Percentiles rank a stretch among this genome's conserved stretches.
phyloP scores from a whole-genome alignment of 2,329 filamentous ascomycete species.

The Cyclaneusma minus region DNA sequence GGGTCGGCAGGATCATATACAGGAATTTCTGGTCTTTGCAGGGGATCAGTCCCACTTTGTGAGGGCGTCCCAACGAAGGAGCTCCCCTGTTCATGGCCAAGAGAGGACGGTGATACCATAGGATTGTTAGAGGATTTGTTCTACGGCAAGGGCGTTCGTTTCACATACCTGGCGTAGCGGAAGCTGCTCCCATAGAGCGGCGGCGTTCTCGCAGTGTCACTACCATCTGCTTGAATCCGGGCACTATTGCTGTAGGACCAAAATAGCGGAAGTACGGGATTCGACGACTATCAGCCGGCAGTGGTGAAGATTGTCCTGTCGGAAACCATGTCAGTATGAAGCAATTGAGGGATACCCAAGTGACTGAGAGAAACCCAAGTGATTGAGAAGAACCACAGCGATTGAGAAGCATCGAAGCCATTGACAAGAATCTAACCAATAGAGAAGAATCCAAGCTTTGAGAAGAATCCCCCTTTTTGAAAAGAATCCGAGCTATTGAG shows the following conservation, averaged over 20 bases:
- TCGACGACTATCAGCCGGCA: constrained; percentile 40
- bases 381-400: too few relatives aligned
- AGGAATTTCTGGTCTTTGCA: constrained; percentile 31
- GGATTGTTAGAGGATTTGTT: constrained; percentile 8
- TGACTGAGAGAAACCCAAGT: too few relatives aligned
- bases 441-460: too few relatives aligned
- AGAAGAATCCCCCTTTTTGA: too few relatives aligned
- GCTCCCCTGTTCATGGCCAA: constrained; percentile 6
- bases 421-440: too few relatives aligned
- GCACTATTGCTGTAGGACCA: constrained; percentile 79
- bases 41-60: constrained; percentile 10
- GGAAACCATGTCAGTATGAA: constrained; percentile 13
- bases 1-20: constrained; percentile 62
- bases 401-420: too few relatives aligned
- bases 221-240: constrained; percentile 88
- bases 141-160: background rate
- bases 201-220: constrained; percentile 55
- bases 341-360: too few relatives aligned
- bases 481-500: too few relatives aligned
- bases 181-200: constrained; percentile 29
- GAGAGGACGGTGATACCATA: constrained; percentile 14
- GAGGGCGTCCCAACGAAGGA: constrained; percentile 10
- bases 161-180: constrained; percentile 2
- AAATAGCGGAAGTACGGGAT: constrained; percentile 88
- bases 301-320: too few relatives aligned